Evolutionary conservation across 2,329 filamentous ascomycete species (phyloP), one percentile per base, ranked within the genome.

Genomic region (Mycocentrospora acerina): DNA sequence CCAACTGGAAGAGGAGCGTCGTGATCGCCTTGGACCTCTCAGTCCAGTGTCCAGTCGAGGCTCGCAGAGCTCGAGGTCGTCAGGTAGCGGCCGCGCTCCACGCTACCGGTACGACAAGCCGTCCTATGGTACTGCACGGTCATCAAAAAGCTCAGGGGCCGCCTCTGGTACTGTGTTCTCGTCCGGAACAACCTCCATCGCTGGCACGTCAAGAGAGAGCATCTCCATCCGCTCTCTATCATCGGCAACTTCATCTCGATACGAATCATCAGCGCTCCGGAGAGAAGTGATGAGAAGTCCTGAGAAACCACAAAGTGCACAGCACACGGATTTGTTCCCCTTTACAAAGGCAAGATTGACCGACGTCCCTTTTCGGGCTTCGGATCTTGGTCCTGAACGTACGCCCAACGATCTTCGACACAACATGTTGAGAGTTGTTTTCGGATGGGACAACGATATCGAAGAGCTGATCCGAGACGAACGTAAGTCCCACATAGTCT

Each of bases 381-480:
- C 83, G 0, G 77, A 82, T 29, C 73, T 75, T 30, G 72, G 67
- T 18, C 64, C 65, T 29, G 64, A 62, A 28, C 62, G 69, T 11
- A 72, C 64, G 6, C 69, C 81, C 7, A 86, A 96, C 53, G 85
- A 95, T 51, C 77, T 96, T 29, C 83, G 91, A 32, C 79, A 79
- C 31, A 90, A 96, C 66, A 96, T 98, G 90, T 77, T 98, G 4
- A 88, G 79, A 52, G 86, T 90, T 5, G 90, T 98, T 2, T 98
- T 98, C 66, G 93, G 93, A 3, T 98, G 93, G 90, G 84, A 91
- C 35, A 83, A 84, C 38, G 88, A 95, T 53, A 83, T 91, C 27
- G 79, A 89, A 30, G 83, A 84, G 29, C 70, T 98, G 32, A 81
- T 98, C 37, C 80, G 83, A 8, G 90, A 97, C 63, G 93, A 98